Conservation (phyloP, 2,329 filamentous ascomycete species). For the Onygenales sp. region DNA sequence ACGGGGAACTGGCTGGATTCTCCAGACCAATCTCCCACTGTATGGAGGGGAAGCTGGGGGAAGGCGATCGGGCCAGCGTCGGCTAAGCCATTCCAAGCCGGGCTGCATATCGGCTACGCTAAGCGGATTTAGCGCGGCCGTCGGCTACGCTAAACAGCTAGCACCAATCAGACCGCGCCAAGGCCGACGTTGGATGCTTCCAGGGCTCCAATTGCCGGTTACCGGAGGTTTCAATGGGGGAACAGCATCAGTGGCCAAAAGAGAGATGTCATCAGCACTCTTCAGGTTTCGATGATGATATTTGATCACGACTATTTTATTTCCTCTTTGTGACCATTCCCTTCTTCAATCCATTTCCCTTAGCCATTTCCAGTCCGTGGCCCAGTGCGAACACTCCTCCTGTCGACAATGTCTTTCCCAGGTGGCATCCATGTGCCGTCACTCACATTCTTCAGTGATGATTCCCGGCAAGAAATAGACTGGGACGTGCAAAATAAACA, state of each 20-base stretch:
- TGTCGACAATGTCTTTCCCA: conserved; percentile 23
- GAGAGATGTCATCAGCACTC: background rate
- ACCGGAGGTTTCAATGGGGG: background rate
- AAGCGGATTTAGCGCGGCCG: background rate
- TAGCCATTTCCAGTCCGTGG: too few species aligned
- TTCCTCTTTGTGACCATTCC: too few species aligned
- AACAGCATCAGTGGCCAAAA: background rate
- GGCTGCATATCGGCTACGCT: background rate
- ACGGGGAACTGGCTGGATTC: background rate
- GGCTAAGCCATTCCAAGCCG: background rate
- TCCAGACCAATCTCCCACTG: background rate
- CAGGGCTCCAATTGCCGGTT: background rate
- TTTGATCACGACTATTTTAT: too few species aligned
- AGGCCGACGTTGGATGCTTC: background rate
- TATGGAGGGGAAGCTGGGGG: background rate
- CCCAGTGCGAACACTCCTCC: too few species aligned
- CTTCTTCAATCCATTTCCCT: too few species aligned
- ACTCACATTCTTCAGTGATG: conserved; percentile 46
- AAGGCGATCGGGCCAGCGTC: too few species aligned
- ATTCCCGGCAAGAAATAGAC: conserved; percentile 43
- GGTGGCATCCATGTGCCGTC: conserved; percentile 49
- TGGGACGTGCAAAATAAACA: conserved; percentile 47
- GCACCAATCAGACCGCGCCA: background rate
- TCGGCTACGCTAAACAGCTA: background rate
- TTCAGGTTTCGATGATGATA: too few species aligned